These are phyloP conservation scores for Wickerhamiella azymoides DNA, from an alignment of 805 yeast genomes.

Conservation along the genomic window DNA sequence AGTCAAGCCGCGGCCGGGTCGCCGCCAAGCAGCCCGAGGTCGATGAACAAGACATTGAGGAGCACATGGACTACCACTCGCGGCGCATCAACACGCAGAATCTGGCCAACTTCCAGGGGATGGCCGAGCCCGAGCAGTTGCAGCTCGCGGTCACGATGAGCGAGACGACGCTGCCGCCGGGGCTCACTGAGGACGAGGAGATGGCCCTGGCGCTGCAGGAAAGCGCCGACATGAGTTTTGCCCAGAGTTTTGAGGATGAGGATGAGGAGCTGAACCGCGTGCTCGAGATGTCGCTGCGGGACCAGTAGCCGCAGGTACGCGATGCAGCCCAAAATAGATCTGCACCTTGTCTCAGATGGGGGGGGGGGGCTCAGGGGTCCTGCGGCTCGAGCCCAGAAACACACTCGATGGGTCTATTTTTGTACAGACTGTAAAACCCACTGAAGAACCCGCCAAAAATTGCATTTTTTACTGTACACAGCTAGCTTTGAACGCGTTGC, in stretches of 20 bases:
- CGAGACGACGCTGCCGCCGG: not conserved
- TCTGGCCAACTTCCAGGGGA: constrained; percentile 9
- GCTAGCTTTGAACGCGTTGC: no score
- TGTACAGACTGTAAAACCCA: no score
- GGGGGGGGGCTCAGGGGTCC: no score
- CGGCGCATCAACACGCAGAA: constrained; percentile 1
- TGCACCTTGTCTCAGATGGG: no score
- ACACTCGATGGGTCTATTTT: no score
- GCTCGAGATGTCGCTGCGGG: constrained; percentile 14
- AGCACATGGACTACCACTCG: not conserved
- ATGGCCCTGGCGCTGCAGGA: constrained; percentile 1
- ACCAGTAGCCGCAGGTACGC: not conserved
- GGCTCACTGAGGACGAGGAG: constrained; percentile 1
- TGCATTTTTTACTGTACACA: no score
- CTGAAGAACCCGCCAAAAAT: no score
- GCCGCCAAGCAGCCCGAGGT: not conserved
- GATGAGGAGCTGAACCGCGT: constrained; percentile 12
- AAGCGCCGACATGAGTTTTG: not conserved
- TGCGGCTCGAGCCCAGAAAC: no score
- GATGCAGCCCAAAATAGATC: no score
- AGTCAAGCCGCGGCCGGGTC: not conserved
- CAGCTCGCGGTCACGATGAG: constrained; percentile 24
- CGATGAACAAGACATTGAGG: not conserved
- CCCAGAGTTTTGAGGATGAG: constrained; percentile 10
- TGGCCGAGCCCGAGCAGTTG: constrained; percentile 24